A percentile compares a stretch with the other conserved stretches of the same genome.
These are phyloP conservation scores for Oryza glumipatula DNA, from an alignment of 176 grass and related monocot genomes.

Conservation along the genomic window DNA sequence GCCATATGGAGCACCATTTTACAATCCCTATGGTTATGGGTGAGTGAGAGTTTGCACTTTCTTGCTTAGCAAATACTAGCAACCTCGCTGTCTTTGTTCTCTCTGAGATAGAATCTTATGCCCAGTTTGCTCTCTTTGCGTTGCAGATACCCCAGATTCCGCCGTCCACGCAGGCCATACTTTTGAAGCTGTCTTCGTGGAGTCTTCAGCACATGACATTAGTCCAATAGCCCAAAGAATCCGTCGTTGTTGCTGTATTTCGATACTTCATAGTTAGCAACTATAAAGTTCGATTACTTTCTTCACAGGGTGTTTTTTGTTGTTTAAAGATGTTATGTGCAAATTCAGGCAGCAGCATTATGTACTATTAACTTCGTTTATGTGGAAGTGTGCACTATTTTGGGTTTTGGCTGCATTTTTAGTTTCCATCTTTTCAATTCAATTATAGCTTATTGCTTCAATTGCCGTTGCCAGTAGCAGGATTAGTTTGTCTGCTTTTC, in stretches of 20 bases:
- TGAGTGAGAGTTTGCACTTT: conserved; percentile 49
- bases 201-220: conserved; percentile 9
- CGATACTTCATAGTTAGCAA: conserved; percentile 23
- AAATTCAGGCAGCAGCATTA: conserved; percentile 2
- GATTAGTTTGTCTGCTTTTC: background rate
- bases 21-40: conserved; percentile 74
- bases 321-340: background rate
- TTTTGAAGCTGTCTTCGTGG: conserved; percentile 37
- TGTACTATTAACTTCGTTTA: conserved; percentile 28
- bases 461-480: background rate
- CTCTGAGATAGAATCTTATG: background rate
- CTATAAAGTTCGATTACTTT: background rate
- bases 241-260: background rate
- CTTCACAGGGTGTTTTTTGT: background rate
- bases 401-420: background rate
- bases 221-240: conserved; percentile 7
- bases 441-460: background rate
- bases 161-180: conserved; percentile 58
- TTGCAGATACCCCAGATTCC: conserved; percentile 70
- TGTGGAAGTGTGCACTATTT: background rate
- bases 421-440: background rate
- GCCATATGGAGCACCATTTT: conserved; percentile 63
- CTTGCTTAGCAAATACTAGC: background rate
- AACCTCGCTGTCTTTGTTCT: background rate
- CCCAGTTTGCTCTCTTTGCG: background rate